Evolutionary conservation across 306 rosid species (phyloP).

Genomic region (Trichosanthes cucumerina): DNA sequence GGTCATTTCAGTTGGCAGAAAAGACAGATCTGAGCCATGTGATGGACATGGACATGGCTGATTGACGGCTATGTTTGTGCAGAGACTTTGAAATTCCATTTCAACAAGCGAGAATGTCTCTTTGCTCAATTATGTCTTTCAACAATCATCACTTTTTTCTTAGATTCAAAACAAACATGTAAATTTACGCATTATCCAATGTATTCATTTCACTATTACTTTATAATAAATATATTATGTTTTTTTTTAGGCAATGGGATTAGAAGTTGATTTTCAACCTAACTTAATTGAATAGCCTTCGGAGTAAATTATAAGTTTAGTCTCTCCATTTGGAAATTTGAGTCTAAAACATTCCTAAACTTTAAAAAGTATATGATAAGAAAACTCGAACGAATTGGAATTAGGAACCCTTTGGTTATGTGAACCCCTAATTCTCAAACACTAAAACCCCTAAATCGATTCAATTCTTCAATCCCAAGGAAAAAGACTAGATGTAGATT

Average conservation of each 20-base stretch:
- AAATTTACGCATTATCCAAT: background rate
- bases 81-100: background rate
- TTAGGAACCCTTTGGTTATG: no score
- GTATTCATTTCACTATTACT: background rate
- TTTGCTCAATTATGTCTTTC: background rate
- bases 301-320: no score
- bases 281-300: background rate
- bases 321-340: no score
- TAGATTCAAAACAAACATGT: background rate
- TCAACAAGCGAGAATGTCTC: constrained; percentile 6
- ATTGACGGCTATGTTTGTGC: constrained; percentile 12
- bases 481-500: no score
- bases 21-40: constrained; percentile 66
- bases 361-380: no score
- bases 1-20: constrained; percentile 9
- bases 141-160: background rate
- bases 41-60: constrained; percentile 30
- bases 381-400: no score
- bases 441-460: no score
- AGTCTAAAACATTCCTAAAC: no score
- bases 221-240: background rate
- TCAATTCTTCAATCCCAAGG: no score
- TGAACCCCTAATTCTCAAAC: no score
- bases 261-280: background rate
- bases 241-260: background rate